A percentile compares a stretch with the other conserved stretches of the same genome.
These are phyloP conservation scores for Penicillium brasilianum DNA, from an alignment of 2,329 filamentous ascomycete genomes.

Conservation along the genomic window DNA sequence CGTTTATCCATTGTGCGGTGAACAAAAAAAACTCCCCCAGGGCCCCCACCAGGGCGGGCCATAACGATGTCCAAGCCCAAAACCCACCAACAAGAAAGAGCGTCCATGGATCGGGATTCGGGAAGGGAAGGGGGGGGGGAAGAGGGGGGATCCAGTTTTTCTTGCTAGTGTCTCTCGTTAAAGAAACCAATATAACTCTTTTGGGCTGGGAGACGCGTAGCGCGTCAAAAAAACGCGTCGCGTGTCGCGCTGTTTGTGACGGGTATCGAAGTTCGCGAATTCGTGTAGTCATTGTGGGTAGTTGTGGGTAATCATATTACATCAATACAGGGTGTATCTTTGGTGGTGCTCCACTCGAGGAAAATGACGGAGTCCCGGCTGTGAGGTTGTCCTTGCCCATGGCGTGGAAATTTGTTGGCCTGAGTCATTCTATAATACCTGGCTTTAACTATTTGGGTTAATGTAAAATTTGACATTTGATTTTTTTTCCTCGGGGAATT, in stretches of 20 bases:
- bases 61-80: not conserved
- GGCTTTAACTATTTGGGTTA: not conserved
- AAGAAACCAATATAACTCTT: conserved; percentile 11
- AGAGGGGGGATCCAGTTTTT: too few relatives aligned
- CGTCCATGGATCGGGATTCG: not conserved
- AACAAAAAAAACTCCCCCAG: not conserved
- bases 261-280: not conserved
- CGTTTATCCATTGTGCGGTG: not conserved
- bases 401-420: not conserved
- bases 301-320: not conserved
- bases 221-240: conserved; percentile 5
- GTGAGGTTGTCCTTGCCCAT: not conserved
- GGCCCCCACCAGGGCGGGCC: not conserved
- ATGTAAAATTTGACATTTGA: too few relatives aligned
- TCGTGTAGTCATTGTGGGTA: not conserved
- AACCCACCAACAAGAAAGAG: not conserved
- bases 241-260: conserved; percentile 3
- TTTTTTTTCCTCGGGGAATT: too few relatives aligned
- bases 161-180: not conserved
- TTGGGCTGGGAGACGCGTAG: conserved; percentile 7
- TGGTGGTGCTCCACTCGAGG: not conserved
- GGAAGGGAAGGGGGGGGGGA: not conserved
- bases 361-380: not conserved
- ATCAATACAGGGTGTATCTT: not conserved
- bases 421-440: not conserved